Base-by-base conservation (phyloP, 2,329 filamentous ascomycete genomes). In the Colletotrichum navitas region DNA sequence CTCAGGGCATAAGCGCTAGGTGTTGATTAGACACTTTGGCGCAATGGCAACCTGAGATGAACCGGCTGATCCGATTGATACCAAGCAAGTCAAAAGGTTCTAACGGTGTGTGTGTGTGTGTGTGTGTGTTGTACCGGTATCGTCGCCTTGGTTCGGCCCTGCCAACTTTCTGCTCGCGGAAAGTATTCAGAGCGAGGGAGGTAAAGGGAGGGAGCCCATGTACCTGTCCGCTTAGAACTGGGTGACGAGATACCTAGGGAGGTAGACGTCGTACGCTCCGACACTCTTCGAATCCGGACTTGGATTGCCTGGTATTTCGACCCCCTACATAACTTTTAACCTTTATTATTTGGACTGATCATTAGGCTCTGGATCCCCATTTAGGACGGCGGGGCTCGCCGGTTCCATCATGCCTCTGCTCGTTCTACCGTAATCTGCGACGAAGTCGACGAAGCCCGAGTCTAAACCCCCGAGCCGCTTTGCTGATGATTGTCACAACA, bases 61-160 rank as follows among this genome's bases (percentile, higher is more conserved):
- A 71, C 68, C 59, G 63, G 68, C 52, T 68, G 65, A 34, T 71
- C 68, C 26, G 65, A 65, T 65, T 54, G 59, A 65, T 66, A 54
- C 26, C n/a, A 47, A 58, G 60, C 34, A 45, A 52, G 51, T 29
- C 32, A 45, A 54, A 55, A 18, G 34, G 14, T 21, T 24, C 62
- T 29, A 39, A n/a, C 29, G 36, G 10, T n/a, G 47, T 66, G 36
- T 32, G 4, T 29, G 29, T 29, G 29, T 29, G 29, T 29, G 29
- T 29, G 29, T 29, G 29, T 29, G 29, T 29, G 29, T 29, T n/a
- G n/a, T n/a, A n/a, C n/a, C n/a, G n/a, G 29, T 29, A 29, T 29
- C 18, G 36, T 60, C 36, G 36, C 14, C 51, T 45, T 69, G 52
- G 39, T 45, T 51, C 43, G 61, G 47, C 29, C 11, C 12, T 43